Conservation (phyloP, 306 rosid genomes). For the Fragaria vesca region DNA sequence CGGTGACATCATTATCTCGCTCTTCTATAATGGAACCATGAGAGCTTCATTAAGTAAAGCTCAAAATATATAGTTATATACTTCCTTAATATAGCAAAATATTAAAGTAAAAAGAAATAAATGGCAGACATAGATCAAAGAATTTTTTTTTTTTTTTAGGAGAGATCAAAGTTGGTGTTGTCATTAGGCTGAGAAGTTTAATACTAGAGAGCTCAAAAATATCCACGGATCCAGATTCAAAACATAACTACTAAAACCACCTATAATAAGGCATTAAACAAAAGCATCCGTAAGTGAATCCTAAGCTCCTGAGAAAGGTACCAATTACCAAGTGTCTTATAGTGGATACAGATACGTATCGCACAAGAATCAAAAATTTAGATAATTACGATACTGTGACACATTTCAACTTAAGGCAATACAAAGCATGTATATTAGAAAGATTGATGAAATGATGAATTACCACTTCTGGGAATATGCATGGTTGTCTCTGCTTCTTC, state of each 20-base stretch:
- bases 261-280: not conserved
- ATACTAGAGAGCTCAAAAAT: not conserved
- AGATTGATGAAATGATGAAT: not conserved
- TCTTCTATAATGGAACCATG: not conserved
- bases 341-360: not conserved
- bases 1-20: not conserved
- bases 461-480: not conserved
- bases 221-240: not conserved
- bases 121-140: not conserved
- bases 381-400: not conserved
- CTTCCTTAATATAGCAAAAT: not conserved
- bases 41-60: not conserved
- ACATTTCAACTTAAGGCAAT: not conserved
- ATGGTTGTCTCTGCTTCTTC: not conserved
- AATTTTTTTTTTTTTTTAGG: no score
- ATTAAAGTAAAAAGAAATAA: not conserved
- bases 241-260: not conserved
- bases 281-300: not conserved
- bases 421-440: not conserved
- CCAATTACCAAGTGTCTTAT: not conserved
- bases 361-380: not conserved
- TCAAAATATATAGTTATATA: not conserved
- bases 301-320: not conserved
- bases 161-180: not conserved
- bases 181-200: not conserved